Evolutionary conservation across 1,284 basidiomycete genomes (phyloP).

Genomic region (Pterulicium gracile): DNA sequence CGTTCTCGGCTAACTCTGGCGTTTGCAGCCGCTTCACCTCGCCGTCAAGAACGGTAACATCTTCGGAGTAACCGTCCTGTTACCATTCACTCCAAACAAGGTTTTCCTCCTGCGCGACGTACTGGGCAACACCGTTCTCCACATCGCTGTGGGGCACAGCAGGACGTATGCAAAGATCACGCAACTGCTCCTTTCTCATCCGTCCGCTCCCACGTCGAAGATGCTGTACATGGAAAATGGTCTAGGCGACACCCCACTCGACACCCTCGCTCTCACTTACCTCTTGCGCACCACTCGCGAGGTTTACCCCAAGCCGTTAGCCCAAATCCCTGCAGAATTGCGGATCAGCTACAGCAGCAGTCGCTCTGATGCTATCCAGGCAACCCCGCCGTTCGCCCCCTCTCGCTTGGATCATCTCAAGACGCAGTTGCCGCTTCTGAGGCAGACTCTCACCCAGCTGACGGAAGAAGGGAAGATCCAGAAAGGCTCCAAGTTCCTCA

Average conservation of each 20-base stretch:
- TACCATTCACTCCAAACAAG: conserved; percentile 20
- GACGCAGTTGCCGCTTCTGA: conserved; percentile 10
- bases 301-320: neutral
- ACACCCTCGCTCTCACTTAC: conserved; percentile 22
- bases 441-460: conserved; percentile 22
- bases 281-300: neutral
- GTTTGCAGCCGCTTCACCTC: conserved; percentile 35
- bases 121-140: conserved; percentile 35
- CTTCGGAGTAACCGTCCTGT: conserved; percentile 22
- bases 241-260: conserved; percentile 41
- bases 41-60: conserved; percentile 25
- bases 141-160: conserved; percentile 34
- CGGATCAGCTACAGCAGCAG: neutral
- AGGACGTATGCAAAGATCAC: no score
- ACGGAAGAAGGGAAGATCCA: conserved; percentile 21
- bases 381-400: neutral
- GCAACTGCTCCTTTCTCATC: no score
- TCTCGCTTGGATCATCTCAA: neutral
- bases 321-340: neutral
- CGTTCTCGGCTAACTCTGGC: neutral
- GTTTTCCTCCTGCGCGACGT: conserved; percentile 27
- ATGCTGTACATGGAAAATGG: conserved; percentile 37
- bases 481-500: conserved; percentile 20
- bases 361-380: no score
- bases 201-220: conserved; percentile 20